Base-by-base conservation (phyloP, 106 monocot species). In the Apostasia ramifera region DNA sequence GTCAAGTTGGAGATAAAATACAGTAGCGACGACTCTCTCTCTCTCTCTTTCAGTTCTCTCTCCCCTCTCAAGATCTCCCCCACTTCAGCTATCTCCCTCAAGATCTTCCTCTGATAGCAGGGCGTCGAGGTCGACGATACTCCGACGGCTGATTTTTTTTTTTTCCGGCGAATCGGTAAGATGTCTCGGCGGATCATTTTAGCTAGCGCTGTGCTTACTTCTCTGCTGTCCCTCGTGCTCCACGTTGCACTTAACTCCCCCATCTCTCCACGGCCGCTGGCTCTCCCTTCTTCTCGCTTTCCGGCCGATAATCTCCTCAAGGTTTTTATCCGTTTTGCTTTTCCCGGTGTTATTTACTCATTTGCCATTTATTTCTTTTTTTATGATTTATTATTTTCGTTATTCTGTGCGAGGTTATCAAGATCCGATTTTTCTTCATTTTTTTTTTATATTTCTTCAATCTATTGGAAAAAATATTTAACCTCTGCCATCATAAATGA, bases 191-290 rank as follows among this genome's bases (percentile, higher is more conserved):
- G 8, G 15, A 2, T 75, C 66, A 71, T 77, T 8, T 4, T 55
- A 13, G 66, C 50, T n/a, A 59, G 79, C 43, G 71, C 76, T 5
- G 58, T 56, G 10, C n/a, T 80, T 0, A 72, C 67, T 38, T 11
- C 69, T 47, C 44, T 73, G 6, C 44, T 81, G 10, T 78, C 80
- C 15, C 12, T 82, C 50, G 46, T 55, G 39, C 44, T 77, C 44
- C 85, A 82, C 61, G 82, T 69, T 3, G 54, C 59, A 13, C 54
- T 89, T 50, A 5, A 80, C 61, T 85, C 79, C 47, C 89, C 89
- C 8, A 78, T 89, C 58, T 80, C 71, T 8, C 85, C 89, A 39
- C 77, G 67, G 8, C 89, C 82, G 2, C 67, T 80, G 40, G 5
- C 50, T 46, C 44, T 61, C 3, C 79, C 81, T 10, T 53, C 80